Base-by-base conservation (phyloP, 192 early-diverging fungal genomes). In the Neocallimastix lanati region DNA sequence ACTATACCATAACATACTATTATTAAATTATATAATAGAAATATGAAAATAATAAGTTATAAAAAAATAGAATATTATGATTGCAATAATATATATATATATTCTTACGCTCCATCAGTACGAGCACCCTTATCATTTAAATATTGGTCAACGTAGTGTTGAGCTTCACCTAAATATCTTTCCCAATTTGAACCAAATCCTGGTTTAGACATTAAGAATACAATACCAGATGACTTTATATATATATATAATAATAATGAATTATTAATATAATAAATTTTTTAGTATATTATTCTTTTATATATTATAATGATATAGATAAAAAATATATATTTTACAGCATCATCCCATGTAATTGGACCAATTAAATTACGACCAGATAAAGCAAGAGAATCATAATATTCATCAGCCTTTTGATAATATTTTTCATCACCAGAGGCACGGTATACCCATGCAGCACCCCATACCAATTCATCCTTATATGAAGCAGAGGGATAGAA, bases 391-490 rank as follows among this genome's bases (percentile, higher is more conserved):
- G 80, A 80, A 36, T 90, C 79, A n/a, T 67, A 67, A 67, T 67
- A 67, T 67, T 67, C 83, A 78, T 80, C 76, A 4, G 89, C 89
- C 40, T 85, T 86, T 27, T 81, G 50, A 77, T 84, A 78, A 78
- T 90, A 91, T 13, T 67, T 81, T 16, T 80, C 7, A 29, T 87
- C 81, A 21, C 83, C 83, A 6, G 89, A 88, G 6, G 88, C 84
- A 37, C 80, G 82, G 81, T 85, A 88, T 80, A 91, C 82, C 90
- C 90, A 91, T 13, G 86, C 82, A 28, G 89, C 88, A 50, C 83
- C 89, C 84, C 81, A 90, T 2, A 87, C 85, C 0, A 91, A 79
- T 78, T 91, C 85, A 77, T 87, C 84, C 18, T 81, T 77, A 77
- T 82, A 88, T 27, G 78, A 79, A 15, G 81, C 84, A 12, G 89